phyloP scores from a whole-genome alignment of 768 basidiomycete species.

The Xerocomellus intermedius region DNA sequence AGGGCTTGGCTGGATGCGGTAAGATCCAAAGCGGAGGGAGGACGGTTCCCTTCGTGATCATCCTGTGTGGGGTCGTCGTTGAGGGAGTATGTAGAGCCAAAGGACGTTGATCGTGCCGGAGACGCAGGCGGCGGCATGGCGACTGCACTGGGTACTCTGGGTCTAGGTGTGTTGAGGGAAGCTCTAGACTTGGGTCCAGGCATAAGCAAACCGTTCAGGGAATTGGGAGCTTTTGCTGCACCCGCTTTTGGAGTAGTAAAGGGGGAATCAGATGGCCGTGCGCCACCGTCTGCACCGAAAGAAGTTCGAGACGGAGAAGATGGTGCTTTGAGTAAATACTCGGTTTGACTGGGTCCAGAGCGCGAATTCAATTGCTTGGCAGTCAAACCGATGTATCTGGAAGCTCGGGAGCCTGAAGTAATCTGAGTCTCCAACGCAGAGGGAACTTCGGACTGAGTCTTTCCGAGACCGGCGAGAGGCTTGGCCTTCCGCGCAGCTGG shows the following conservation, averaged over 20 bases:
- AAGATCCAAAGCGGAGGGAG: conserved; percentile 34
- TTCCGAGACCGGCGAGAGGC: conserved; percentile 32
- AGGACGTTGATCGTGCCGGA: conserved; percentile 40
- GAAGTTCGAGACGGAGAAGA: conserved; percentile 38
- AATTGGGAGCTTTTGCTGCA: conserved; percentile 29
- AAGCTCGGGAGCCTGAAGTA: conserved; percentile 81
- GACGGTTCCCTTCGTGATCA: conserved; percentile 14
- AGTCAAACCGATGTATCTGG: conserved; percentile 81
- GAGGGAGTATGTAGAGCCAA: conserved; percentile 39
- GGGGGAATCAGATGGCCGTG: conserved; percentile 48
- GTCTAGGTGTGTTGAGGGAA: conserved; percentile 52
- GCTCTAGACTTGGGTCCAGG: conserved; percentile 32
- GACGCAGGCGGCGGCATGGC: conserved; percentile 83
- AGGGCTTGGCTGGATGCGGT: conserved; percentile 40
- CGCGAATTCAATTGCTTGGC: conserved; percentile 72
- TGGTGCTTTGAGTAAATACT: conserved; percentile 27
- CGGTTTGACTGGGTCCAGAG: conserved; percentile 15
- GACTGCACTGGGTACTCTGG: conserved; percentile 66
- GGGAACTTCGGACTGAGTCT: conserved; percentile 29
- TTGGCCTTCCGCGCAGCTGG: conserved; percentile 33
- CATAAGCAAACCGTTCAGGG: conserved; percentile 12
- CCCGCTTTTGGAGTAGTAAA: conserved; percentile 66
- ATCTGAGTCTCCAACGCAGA: conserved; percentile 43
- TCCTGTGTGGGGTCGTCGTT: conserved; percentile 29
- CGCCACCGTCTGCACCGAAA: conserved; percentile 38